Evolutionary conservation across 1,284 basidiomycete genomes (phyloP).

Genomic region (Coriolopsis trogii): DNA sequence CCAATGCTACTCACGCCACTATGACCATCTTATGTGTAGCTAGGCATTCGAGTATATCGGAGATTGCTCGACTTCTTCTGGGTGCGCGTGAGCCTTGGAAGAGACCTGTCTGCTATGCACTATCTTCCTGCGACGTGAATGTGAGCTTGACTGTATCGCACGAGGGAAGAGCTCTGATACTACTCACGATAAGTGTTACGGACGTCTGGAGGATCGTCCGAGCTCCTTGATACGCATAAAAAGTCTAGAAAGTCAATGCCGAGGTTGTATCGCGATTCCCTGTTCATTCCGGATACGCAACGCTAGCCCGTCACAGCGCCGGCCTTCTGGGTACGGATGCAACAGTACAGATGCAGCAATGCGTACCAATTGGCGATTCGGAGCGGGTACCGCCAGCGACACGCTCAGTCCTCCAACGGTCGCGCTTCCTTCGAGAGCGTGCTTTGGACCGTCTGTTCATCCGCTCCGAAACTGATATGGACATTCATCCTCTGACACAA

Average conservation of each 20-base stretch:
- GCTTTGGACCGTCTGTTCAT: neutral
- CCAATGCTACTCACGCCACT: too few species aligned
- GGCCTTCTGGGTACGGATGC: conserved; percentile 42
- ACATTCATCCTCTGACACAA: neutral
- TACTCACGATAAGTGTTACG: too few species aligned
- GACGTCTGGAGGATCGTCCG: too few species aligned
- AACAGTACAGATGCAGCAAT: conserved; percentile 40
- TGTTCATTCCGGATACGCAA: conserved; percentile 48
- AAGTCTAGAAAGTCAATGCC: conserved; percentile 21
- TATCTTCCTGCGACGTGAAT: too few species aligned
- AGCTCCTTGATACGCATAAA: too few species aligned
- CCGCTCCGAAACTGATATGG: neutral
- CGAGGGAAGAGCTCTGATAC: too few species aligned
- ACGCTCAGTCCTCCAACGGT: conserved; percentile 30
- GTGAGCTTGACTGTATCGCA: too few species aligned
- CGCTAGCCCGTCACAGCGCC: conserved; percentile 43
- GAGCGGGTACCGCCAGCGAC: conserved; percentile 40
- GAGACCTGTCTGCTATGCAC: too few species aligned
- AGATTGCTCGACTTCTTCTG: too few species aligned
- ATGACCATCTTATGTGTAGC: too few species aligned
- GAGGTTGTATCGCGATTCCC: conserved; percentile 25
- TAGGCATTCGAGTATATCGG: too few species aligned
- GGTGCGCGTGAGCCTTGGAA: too few species aligned
- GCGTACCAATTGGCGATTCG: conserved; percentile 44
- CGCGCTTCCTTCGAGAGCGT: conserved; percentile 40